Evolutionary conservation across 805 yeast species (phyloP).

Genomic region (Lipomyces yamanashiensis): DNA sequence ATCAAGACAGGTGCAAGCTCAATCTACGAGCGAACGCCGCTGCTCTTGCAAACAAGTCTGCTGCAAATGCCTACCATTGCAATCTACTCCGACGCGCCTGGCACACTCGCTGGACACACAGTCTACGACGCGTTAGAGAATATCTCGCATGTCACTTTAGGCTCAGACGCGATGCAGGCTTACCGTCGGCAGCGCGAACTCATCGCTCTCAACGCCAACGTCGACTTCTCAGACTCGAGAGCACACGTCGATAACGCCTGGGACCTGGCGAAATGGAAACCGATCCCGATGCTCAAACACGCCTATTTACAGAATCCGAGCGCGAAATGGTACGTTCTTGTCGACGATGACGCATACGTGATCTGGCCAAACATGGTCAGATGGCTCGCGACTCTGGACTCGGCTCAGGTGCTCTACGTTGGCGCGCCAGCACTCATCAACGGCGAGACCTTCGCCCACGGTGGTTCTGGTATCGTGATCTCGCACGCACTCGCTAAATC

Average conservation of each 20-base stretch:
- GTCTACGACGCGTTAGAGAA: constrained; percentile 43
- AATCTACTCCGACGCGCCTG: constrained; percentile 45
- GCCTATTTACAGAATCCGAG: constrained; percentile 42
- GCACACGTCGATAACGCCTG: constrained; percentile 41
- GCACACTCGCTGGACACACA: constrained; percentile 42
- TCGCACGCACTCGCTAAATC: constrained; percentile 43
- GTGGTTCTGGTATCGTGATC: constrained; percentile 42
- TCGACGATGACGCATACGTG: constrained; percentile 46
- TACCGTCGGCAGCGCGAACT: constrained; percentile 35
- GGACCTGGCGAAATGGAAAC: constrained; percentile 47
- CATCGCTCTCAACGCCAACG: constrained; percentile 6
- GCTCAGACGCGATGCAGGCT: constrained; percentile 30
- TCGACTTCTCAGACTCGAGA: constrained; percentile 5
- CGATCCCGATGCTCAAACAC: constrained; percentile 45
- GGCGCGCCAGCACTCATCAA: constrained; percentile 41
- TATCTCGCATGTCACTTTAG: background rate
- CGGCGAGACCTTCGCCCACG: constrained; percentile 44
- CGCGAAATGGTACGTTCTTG: constrained; percentile 45
- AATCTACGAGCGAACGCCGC: constrained; percentile 46
- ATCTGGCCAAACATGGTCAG: constrained; percentile 40
- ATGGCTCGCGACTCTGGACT: constrained; percentile 39
- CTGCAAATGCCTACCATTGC: constrained; percentile 40
- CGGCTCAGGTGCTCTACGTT: constrained; percentile 41
- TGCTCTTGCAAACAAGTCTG: constrained; percentile 45
- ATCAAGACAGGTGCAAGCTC: constrained; percentile 45